Evolutionary conservation across 495 filamentous ascomycete species (phyloP).

Genomic region (Achaetomiella virescens): DNA sequence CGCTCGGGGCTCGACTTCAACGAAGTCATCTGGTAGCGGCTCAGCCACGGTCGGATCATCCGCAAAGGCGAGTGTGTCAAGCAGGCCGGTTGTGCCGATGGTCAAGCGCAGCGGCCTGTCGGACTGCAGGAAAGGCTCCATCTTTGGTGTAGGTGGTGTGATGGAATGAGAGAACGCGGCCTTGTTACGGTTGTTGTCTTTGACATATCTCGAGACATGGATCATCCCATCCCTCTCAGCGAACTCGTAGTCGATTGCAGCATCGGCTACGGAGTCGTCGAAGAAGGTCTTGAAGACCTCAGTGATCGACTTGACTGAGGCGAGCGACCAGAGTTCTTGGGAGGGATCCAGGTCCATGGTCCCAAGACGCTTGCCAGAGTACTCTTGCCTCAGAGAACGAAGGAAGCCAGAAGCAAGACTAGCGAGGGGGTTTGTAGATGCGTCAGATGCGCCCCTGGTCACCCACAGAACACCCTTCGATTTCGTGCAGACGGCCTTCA

Average conservation of each 20-base stretch:
- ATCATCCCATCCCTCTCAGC: constrained; percentile 22
- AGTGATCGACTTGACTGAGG: constrained; percentile 19
- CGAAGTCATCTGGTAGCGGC: constrained; percentile 20
- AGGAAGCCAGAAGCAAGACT: constrained; percentile 30
- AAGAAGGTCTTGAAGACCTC: constrained; percentile 22
- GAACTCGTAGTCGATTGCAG: constrained; percentile 25
- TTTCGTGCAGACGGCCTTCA: constrained; percentile 26
- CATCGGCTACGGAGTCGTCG: constrained; percentile 8
- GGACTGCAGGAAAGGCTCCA: constrained; percentile 26
- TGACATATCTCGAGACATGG: constrained; percentile 26
- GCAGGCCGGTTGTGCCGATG: constrained; percentile 27
- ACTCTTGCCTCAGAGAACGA: constrained; percentile 29
- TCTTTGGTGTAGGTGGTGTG: not conserved
- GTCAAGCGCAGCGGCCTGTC: constrained; percentile 26
- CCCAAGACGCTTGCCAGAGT: constrained; percentile 21
- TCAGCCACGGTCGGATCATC: constrained; percentile 21
- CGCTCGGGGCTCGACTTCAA: constrained; percentile 39
- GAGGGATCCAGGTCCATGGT: constrained; percentile 24
- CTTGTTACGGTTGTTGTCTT: constrained; percentile 30
- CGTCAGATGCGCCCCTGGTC: constrained; percentile 40
- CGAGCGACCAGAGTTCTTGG: constrained; percentile 11
- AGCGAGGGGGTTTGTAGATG: constrained; percentile 20
- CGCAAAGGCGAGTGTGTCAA: constrained; percentile 30
- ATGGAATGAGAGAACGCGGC: constrained; percentile 12
- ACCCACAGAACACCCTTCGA: constrained; percentile 43